Percentiles rank a stretch among this genome's conserved stretches.
Conservation (phyloP, 768 basidiomycete genomes). For the Suillus sp. region DNA sequence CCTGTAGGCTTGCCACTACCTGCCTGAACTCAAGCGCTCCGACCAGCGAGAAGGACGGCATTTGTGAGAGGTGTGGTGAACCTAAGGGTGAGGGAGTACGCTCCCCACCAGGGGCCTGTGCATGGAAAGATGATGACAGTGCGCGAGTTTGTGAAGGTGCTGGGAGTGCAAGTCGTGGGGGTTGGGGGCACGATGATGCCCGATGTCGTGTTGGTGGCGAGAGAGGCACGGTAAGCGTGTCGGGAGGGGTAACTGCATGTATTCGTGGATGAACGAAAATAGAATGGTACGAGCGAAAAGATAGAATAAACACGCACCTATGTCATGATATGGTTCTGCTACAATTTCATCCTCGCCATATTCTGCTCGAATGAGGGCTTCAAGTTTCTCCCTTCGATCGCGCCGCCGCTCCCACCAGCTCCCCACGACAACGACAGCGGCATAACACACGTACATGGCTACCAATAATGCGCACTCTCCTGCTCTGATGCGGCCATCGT, state of each 20-base stretch:
- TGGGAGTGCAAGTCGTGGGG: slow-evolving; percentile 43
- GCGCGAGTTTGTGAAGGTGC: slow-evolving; percentile 41
- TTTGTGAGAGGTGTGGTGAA: slow-evolving; percentile 43
- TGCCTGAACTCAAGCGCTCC: slow-evolving; percentile 96
- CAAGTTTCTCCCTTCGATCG: slow-evolving; percentile 47
- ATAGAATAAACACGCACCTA: slow-evolving; percentile 50
- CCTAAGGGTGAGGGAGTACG: slow-evolving; percentile 54
- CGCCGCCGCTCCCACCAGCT: slow-evolving; percentile 73
- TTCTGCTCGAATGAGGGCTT: slow-evolving; percentile 59
- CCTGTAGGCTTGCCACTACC: slow-evolving; percentile 78
- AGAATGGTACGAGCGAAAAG: background rate
- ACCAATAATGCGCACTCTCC: slow-evolving; percentile 79
- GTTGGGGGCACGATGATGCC: slow-evolving; percentile 36
- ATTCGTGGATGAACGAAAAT: slow-evolving; percentile 13
- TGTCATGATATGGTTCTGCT: slow-evolving; percentile 39
- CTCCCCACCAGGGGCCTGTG: slow-evolving; percentile 27
- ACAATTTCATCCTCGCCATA: slow-evolving; percentile 51
- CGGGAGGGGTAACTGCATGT: slow-evolving; percentile 15
- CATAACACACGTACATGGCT: slow-evolving; percentile 76
- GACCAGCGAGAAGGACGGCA: slow-evolving; percentile 88
- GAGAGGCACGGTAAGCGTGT: slow-evolving; percentile 21
- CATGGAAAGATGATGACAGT: slow-evolving; percentile 5
- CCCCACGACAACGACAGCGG: slow-evolving; percentile 68
- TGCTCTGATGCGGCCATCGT: slow-evolving; percentile 68
- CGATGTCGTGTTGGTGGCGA: slow-evolving; percentile 43